Base-by-base conservation (phyloP, 2,329 filamentous ascomycete genomes). In the Paecilomyces dactylethromorphus region DNA sequence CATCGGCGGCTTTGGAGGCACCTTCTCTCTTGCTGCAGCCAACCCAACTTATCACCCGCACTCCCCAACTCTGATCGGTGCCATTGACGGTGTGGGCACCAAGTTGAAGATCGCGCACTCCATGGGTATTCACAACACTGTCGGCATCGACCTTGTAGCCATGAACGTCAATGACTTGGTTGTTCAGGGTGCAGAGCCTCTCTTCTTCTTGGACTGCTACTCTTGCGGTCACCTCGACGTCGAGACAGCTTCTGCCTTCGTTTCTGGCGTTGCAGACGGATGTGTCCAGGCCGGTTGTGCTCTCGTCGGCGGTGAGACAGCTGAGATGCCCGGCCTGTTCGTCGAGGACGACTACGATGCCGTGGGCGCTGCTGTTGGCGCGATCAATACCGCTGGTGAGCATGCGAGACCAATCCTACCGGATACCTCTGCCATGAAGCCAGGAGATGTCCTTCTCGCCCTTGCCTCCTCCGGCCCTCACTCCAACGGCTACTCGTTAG, bases 121-220 rank as follows among this genome's bases (percentile, higher is more conserved):
- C 12, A 90, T 95, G 79, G 84, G 87, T 67, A 91, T 95, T 77
- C 94, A 97, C 76, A 87, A 93, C 74, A 96, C 92, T 2, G 93
- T 99, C 11, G 94, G 94, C 61, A 92, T 99, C 67, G 94, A 99
- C 72, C 84, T 99, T 35, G 94, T 99, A 3, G 94, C 94, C 65
- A 97, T 97, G 93, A 97, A 97, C 74, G 94, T 97, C 71, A 99
- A 99, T 75, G 94, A 99, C 70, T 83, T 99, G 0, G 88, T 99
- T 56, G 94, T 97, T 8, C 92, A 97, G 78, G 94, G 94, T 57
- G 94, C 94, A 12, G 91, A 94, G 66, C 92, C 94, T 1, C 82
- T 97, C 64, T 94, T 94, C 82, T 97, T 99, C 83, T 87, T 97
- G 62, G 94, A 99, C 79, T 97, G 96, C 83, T 97, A 95, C 77